Evolutionary conservation across 345 rosid genomes (phyloP).

Genomic region (Salix koriyanagi): DNA sequence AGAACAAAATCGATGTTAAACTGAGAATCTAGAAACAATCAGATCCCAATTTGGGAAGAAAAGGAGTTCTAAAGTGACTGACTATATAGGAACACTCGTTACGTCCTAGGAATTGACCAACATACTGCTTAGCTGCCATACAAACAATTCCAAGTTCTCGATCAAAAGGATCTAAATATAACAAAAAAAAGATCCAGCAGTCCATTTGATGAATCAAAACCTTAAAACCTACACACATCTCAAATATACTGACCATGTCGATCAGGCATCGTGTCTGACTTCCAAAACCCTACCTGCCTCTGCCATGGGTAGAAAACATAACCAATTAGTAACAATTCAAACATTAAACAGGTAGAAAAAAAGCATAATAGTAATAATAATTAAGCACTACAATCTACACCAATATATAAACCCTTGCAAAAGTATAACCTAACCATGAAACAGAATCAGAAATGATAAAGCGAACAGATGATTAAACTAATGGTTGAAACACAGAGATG

Average conservation of each 20-base stretch:
- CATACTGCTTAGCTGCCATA: not conserved
- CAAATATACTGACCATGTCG: conserved; percentile 34
- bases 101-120: not conserved
- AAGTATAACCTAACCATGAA: not conserved
- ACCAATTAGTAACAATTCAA: not conserved
- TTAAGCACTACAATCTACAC: not conserved
- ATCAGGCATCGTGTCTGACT: conserved; percentile 30
- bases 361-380: not conserved
- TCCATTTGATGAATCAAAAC: not conserved
- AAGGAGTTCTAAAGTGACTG: not conserved
- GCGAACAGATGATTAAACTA: not conserved
- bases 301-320: conserved; percentile 25
- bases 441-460: not conserved
- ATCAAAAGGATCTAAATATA: not conserved
- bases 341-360: not conserved
- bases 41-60: not conserved
- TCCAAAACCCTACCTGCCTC: conserved; percentile 50
- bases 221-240: not conserved
- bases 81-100: not conserved
- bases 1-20: not conserved
- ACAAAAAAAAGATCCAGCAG: not conserved
- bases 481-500: not conserved
- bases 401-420: not conserved
- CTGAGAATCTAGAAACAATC: not conserved
- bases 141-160: not conserved